Evolutionary conservation across 179 eudicot genomes (phyloP), one percentile per base, ranked within the genome.

Genomic region (Patellifolia procumbens): DNA sequence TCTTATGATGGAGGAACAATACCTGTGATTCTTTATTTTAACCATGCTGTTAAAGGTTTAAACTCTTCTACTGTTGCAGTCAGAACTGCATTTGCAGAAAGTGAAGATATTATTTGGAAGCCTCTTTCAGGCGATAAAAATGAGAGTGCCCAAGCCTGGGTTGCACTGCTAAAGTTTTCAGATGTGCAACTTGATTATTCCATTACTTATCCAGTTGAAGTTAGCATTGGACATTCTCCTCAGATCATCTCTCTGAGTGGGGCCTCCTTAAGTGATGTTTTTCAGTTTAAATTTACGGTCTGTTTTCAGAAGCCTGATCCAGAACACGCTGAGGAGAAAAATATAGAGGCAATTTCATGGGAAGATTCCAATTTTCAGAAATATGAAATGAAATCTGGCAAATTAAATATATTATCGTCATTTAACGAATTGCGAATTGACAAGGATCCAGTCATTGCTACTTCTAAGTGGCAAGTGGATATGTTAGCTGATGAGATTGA

Each of bases 21-120:
- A 82, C 93, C 97, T 46, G 56, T 93, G 53, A 73, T 93, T 83
- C 88, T 93, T 68, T 86, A 86, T 87, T 92, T 93, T 78, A 85
- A 78, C 76, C 91, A 90, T 86, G 85, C 87, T 75, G 97, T 93
- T 59, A 80, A 72, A 74, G 95, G 93, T 81, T 88, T 93, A 12
- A 87, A 77, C 78, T 78, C 90, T 19, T 85, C 92, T 68, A 81
- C 93, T 7, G 82, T 93, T 17, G 75, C 73, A 52, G 77, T 92
- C 61, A 88, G 80, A 76, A 83, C 87, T 75, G 79, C 72, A 32
- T 78, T 83, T 83, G 72, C 75, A 64, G 73, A 79, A 56, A 79
- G 51, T 58, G 59, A 73, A 66, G 83, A 81, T 79, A 81, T 90
- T 56, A 70, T 70, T 60, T 93, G 98, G 98, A 79, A 39, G 61